Percentiles rank a stretch among this genome's conserved stretches.
phyloP scores from a whole-genome alignment of 2,329 filamentous ascomycete species.

The Cercospora nicotianae region DNA sequence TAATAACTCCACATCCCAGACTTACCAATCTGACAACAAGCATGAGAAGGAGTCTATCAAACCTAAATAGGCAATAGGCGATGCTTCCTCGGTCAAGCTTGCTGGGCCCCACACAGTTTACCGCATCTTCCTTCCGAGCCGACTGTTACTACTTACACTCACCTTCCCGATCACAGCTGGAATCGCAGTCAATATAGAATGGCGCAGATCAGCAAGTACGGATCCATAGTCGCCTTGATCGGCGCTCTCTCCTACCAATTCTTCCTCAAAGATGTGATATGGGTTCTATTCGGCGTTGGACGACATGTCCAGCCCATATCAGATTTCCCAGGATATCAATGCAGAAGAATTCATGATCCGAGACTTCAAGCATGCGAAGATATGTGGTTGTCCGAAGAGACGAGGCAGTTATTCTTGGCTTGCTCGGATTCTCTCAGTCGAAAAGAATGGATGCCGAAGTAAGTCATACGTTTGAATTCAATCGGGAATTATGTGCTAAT shows the following conservation, averaged over 20 bases:
- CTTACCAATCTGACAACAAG: neutral
- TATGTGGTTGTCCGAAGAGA: slow-evolving; percentile 29
- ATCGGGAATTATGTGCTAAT: neutral
- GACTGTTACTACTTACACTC: neutral
- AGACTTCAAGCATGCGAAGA: slow-evolving; percentile 29
- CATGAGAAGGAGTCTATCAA: neutral
- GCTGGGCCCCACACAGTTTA: neutral
- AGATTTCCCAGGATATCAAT: slow-evolving; percentile 29
- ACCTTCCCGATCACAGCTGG: neutral
- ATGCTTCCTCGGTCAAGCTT: neutral
- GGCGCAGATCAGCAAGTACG: slow-evolving; percentile 5
- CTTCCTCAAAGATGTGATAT: slow-evolving; percentile 16
- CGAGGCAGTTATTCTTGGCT: slow-evolving; percentile 28
- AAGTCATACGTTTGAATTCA: neutral
- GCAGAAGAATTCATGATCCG: slow-evolving; percentile 25
- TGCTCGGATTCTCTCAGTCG: slow-evolving; percentile 23
- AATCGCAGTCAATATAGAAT: neutral
- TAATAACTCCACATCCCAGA: neutral
- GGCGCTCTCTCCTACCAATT: slow-evolving; percentile 13
- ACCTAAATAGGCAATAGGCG: neutral
- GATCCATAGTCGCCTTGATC: neutral
- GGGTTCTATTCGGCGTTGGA: slow-evolving; percentile 20
- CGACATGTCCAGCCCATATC: slow-evolving; percentile 25
- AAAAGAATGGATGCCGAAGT: slow-evolving; percentile 29
- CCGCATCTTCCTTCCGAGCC: neutral